Conservation (phyloP, 441 rosid species). For the Erodium moschatum region DNA sequence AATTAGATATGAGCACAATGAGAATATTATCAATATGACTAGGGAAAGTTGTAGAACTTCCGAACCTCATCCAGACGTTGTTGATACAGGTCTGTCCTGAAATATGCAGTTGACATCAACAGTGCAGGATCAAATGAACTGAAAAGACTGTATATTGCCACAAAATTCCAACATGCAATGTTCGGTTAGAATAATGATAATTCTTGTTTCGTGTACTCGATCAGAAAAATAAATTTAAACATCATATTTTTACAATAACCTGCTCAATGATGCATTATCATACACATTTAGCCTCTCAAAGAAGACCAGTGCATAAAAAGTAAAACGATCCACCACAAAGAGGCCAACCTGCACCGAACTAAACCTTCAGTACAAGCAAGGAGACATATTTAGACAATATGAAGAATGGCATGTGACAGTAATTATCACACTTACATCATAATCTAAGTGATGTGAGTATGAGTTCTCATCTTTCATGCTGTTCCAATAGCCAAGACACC, state of each 20-base stretch:
- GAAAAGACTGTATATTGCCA: constrained; percentile 53
- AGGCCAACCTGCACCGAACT: constrained; percentile 62
- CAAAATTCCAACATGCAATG: background rate
- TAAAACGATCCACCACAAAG: constrained; percentile 91
- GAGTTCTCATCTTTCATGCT: constrained; percentile 96
- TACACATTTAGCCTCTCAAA: constrained; percentile 85
- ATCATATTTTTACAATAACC: constrained; percentile 28
- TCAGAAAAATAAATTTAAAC: background rate
- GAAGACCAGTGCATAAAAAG: constrained; percentile 82
- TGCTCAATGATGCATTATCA: constrained; percentile 79
- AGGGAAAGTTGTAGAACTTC: background rate
- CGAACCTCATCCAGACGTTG: constrained; percentile 50
- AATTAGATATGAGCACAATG: too few relatives aligned
- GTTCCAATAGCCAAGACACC: constrained; percentile 90
- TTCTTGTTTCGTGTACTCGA: background rate
- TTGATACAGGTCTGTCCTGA: constrained; percentile 65
- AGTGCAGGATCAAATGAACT: constrained; percentile 57
- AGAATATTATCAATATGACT: background rate
- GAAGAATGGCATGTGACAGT: too few relatives aligned
- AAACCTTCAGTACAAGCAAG: background rate
- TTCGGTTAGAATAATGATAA: background rate
- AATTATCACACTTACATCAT: constrained; percentile 51
- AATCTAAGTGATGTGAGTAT: constrained; percentile 92
- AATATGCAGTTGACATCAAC: constrained; percentile 82
- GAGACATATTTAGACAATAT: too few relatives aligned